A percentile compares a stretch with the other conserved stretches of the same genome.
These are phyloP conservation scores for Helianthus tuberosus DNA, from an alignment of 129 eudicot species.

Conservation along the genomic window DNA sequence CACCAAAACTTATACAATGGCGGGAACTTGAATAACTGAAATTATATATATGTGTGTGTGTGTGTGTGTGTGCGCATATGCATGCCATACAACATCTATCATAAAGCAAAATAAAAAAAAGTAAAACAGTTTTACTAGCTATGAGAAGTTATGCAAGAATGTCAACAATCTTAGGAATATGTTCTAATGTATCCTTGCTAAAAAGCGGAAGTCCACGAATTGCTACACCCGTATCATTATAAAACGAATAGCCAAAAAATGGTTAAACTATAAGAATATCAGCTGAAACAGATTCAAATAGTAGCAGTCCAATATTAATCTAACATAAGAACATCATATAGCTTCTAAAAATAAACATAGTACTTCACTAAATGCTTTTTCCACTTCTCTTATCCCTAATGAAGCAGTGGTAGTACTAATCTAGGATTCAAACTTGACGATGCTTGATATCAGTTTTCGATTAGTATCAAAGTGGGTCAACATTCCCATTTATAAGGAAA, in stretches of 20 bases:
- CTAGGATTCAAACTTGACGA: no score
- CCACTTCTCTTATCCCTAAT: no score
- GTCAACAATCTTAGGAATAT: constrained; percentile 88
- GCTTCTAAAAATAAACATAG: no score
- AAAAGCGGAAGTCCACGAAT: constrained; percentile 96
- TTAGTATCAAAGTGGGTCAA: no score
- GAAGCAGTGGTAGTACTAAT: no score
- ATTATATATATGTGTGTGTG: no score
- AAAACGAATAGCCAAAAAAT: constrained; percentile 12
- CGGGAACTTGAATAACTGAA: no score
- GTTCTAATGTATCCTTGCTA: constrained; percentile 94
- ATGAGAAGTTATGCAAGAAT: constrained; percentile 91
- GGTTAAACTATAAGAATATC: not conserved
- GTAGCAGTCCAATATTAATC: not conserved
- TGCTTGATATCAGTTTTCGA: no score
- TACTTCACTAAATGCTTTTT: no score
- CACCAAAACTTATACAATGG: no score
- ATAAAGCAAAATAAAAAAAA: constrained; percentile 9
- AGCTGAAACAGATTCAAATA: not conserved
- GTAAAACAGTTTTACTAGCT: constrained; percentile 58
- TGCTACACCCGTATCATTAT: constrained; percentile 72
- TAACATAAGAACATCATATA: not conserved
- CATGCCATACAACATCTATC: not conserved
- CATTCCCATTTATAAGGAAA: no score
- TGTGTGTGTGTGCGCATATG: no score